Conservation (phyloP, 139 green algal species). For the Coelastrella sp. region DNA sequence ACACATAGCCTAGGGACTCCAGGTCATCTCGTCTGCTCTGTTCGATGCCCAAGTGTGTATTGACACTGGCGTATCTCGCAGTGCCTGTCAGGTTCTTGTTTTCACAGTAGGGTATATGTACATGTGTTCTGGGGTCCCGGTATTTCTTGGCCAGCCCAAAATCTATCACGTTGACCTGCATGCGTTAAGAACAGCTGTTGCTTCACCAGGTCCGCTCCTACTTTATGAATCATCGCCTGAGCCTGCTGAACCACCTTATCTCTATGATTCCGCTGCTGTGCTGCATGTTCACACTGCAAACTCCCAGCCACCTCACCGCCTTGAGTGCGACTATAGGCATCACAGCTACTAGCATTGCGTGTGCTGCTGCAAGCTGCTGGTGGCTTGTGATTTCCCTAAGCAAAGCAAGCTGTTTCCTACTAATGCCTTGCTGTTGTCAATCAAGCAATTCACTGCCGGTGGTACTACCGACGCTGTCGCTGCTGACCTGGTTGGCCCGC, state of each 20-base stretch:
- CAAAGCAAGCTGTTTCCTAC: not conserved
- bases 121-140: conserved; percentile 97
- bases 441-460: not conserved
- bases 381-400: too few species aligned
- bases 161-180: conserved; percentile 97
- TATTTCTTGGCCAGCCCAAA: conserved; percentile 99
- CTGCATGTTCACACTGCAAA: too few species aligned
- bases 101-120: conserved; percentile 99
- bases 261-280: too few species aligned
- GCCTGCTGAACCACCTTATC: not conserved
- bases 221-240: not conserved
- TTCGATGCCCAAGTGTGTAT: conserved; percentile 99
- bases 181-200: not conserved
- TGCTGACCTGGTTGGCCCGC: conserved; percentile 88
- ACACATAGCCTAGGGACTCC: conserved; percentile 91
- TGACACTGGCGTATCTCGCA: conserved; percentile 97
- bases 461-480: not conserved
- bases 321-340: too few species aligned
- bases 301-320: too few species aligned
- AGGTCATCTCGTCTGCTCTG: conserved; percentile 86
- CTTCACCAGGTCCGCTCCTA: not conserved
- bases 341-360: too few species aligned
- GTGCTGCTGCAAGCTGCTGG: not conserved
- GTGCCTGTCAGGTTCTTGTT: conserved; percentile 95
- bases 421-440: not conserved